These are phyloP conservation scores for Coniochaeta prunicola DNA, from an alignment of 2,329 filamentous ascomycete species.

Conservation along the genomic window DNA sequence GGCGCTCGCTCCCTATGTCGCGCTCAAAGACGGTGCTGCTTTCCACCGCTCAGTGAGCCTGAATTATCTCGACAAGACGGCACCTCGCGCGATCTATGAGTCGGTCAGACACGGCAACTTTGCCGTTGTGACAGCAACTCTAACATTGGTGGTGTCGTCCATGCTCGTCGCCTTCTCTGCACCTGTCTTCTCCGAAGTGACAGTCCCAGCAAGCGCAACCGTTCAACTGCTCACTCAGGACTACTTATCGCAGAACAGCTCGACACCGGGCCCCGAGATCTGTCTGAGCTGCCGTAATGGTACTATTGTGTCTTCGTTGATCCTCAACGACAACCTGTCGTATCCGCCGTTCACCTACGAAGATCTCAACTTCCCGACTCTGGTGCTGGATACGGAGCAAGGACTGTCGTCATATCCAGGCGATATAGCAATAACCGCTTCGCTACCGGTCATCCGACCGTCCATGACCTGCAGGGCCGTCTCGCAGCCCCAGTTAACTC, in stretches of 20 bases:
- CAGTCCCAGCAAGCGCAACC: slow-evolving; percentile 13
- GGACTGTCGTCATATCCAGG: slow-evolving; percentile 5
- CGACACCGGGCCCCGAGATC: slow-evolving; percentile 1
- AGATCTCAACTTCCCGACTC: slow-evolving; percentile 19
- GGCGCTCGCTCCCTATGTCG: slow-evolving; percentile 23
- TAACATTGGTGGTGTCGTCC: slow-evolving; percentile 19
- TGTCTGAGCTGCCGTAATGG: slow-evolving; percentile 13
- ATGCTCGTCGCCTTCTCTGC: slow-evolving; percentile 23
- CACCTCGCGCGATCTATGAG: slow-evolving; percentile 17
- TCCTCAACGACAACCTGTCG: slow-evolving; percentile 24
- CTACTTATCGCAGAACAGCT: slow-evolving; percentile 16
- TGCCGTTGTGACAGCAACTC: slow-evolving; percentile 18
- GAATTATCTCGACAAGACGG: slow-evolving; percentile 23
- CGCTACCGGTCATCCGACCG: slow-evolving; percentile 23
- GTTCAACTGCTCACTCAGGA: slow-evolving; percentile 19
- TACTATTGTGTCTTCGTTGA: slow-evolving; percentile 23
- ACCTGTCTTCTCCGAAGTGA: slow-evolving; percentile 22
- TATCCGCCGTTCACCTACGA: slow-evolving; percentile 29
- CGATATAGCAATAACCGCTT: slow-evolving; percentile 15
- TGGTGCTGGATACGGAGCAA: slow-evolving; percentile 11
- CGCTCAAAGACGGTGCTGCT: slow-evolving; percentile 17
- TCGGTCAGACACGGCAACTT: slow-evolving; percentile 19
- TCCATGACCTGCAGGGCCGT: slow-evolving; percentile 19
- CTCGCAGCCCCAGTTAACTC: slow-evolving; percentile 12
- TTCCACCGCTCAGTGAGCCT: slow-evolving; percentile 22